phyloP scores from a whole-genome alignment of 352 stramenopile species.

The Pythium diclinum region DNA sequence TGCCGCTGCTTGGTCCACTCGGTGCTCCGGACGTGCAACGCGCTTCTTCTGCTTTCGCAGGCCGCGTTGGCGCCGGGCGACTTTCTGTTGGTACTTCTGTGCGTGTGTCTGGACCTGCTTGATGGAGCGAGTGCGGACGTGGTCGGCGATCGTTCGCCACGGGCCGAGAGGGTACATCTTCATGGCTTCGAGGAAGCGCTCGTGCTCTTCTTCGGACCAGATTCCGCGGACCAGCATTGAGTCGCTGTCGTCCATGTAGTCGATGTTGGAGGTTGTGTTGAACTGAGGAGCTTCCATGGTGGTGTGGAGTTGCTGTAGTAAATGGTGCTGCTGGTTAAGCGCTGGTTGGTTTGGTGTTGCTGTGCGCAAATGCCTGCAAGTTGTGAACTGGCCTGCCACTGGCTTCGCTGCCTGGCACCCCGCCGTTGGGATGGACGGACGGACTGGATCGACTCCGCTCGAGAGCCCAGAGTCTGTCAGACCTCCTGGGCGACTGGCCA shows the following conservation, averaged over 20 bases:
- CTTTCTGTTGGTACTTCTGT: conserved; percentile 87
- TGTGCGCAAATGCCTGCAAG: conserved; percentile 6
- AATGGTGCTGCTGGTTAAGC: not conserved
- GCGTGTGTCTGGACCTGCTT: conserved; percentile 84
- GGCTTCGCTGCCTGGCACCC: not conserved
- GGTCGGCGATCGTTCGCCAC: conserved; percentile 70
- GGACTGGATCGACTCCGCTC: not conserved
- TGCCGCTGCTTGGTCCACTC: conserved; percentile 57
- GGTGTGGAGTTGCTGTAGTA: conserved; percentile 1
- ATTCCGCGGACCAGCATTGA: conserved; percentile 53
- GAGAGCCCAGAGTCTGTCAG: not conserved
- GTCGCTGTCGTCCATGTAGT: conserved; percentile 23
- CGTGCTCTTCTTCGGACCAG: conserved; percentile 75
- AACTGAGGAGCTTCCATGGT: conserved; percentile 16
- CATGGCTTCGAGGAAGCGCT: conserved; percentile 81
- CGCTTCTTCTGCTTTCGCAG: conserved; percentile 87
- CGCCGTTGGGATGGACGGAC: not conserved
- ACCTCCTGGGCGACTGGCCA: conserved; percentile 1
- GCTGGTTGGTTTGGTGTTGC: not conserved
- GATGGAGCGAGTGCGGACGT: conserved; percentile 76
- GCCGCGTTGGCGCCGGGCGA: conserved; percentile 70
- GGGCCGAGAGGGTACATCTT: conserved; percentile 73
- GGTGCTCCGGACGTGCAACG: conserved; percentile 68
- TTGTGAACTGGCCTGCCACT: conserved; percentile 20
- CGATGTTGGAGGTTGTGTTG: not conserved